Conservation (phyloP, 768 basidiomycete genomes). For the Mycena belliarum region DNA sequence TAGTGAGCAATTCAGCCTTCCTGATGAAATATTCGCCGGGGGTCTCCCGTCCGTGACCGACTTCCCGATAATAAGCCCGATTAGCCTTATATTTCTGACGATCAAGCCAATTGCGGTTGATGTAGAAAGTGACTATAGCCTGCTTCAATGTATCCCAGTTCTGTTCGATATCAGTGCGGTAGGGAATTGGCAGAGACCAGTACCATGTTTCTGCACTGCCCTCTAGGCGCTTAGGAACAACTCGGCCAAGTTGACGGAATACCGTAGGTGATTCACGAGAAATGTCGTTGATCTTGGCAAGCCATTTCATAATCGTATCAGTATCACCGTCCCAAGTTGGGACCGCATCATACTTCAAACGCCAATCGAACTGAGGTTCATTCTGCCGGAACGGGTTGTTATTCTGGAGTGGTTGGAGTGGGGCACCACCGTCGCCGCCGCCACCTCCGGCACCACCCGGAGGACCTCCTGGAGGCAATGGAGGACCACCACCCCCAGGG, state of each 20-base stretch:
- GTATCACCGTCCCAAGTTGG: slow-evolving; percentile 35
- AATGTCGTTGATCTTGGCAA: slow-evolving; percentile 29
- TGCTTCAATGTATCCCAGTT: slow-evolving; percentile 32
- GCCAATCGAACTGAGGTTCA: not conserved
- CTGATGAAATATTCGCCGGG: slow-evolving; percentile 37
- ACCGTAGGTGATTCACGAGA: slow-evolving; percentile 18
- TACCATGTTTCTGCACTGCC: not conserved
- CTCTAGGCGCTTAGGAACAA: not conserved
- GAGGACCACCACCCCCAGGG: not conserved
- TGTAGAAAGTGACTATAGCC: slow-evolving; percentile 31
- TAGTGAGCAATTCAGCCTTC: slow-evolving; percentile 27
- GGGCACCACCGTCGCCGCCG: not conserved
- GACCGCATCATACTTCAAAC: slow-evolving; percentile 22
- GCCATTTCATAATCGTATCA: slow-evolving; percentile 29
- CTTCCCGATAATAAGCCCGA: slow-evolving; percentile 29
- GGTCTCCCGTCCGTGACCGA: slow-evolving; percentile 24
- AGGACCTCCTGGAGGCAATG: not conserved
- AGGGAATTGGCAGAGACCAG: not conserved
- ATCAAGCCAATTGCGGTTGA: slow-evolving; percentile 33
- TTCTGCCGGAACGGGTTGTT: not conserved
- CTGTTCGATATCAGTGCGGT: slow-evolving; percentile 15
- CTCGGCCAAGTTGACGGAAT: not conserved
- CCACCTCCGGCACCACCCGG: not conserved
- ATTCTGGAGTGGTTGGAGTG: not conserved
- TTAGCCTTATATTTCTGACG: slow-evolving; percentile 30